phyloP scores from a whole-genome alignment of 2,329 filamentous ascomycete species.

The Bipolaris victoriae region DNA sequence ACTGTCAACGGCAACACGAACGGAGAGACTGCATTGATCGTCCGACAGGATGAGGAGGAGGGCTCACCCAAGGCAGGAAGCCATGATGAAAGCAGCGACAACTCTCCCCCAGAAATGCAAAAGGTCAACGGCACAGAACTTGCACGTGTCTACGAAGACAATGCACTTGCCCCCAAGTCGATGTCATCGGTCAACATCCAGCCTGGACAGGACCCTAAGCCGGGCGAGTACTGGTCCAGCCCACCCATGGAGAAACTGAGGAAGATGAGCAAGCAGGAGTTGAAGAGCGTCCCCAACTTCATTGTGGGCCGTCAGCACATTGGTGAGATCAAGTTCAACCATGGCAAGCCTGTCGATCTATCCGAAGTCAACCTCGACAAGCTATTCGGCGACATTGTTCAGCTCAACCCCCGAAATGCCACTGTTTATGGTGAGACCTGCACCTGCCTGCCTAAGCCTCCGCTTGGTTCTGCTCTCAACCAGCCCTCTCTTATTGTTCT shows the following conservation, averaged over 20 bases:
- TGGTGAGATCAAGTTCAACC: slow-evolving; percentile 79
- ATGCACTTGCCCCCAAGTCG: slow-evolving; percentile 50
- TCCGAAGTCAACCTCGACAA: slow-evolving; percentile 78
- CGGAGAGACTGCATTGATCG: slow-evolving; percentile 57
- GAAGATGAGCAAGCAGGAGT: slow-evolving; percentile 79
- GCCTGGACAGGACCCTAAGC: slow-evolving; percentile 57
- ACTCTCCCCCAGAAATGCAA: slow-evolving; percentile 68
- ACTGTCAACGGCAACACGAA: slow-evolving; percentile 52
- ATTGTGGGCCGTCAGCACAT: slow-evolving; percentile 82
- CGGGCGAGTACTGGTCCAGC: slow-evolving; percentile 86
- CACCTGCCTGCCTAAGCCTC: slow-evolving; percentile 69
- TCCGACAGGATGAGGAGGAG: slow-evolving; percentile 56
- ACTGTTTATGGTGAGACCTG: slow-evolving; percentile 76
- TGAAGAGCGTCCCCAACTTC: slow-evolving; percentile 75
- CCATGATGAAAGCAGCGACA: slow-evolving; percentile 43
- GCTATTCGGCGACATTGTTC: slow-evolving; percentile 77
- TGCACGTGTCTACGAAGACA: slow-evolving; percentile 77
- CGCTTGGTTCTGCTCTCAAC: slow-evolving; percentile 86
- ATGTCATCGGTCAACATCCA: slow-evolving; percentile 39
- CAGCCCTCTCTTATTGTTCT: slow-evolving; percentile 87
- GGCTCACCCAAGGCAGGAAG: slow-evolving; percentile 61
- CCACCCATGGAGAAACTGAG: slow-evolving; percentile 77
- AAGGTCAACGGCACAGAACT: slow-evolving; percentile 77
- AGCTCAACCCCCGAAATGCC: slow-evolving; percentile 76
- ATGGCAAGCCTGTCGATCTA: slow-evolving; percentile 69